These are phyloP conservation scores for Plantago coronopus DNA, from an alignment of 305 asterid species.

Conservation along the genomic window DNA sequence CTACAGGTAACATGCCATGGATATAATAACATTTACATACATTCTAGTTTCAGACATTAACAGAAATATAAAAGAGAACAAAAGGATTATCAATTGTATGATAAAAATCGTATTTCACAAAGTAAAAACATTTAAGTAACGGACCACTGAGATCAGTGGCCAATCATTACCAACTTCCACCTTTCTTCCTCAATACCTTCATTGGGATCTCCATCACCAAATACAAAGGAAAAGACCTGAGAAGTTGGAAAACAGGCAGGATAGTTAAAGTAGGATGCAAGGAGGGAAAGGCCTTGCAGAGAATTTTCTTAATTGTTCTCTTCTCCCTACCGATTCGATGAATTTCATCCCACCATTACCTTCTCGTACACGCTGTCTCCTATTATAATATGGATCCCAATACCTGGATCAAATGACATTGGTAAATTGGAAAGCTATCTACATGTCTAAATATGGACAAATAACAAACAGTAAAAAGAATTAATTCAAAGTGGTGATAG, in stretches of 20 bases:
- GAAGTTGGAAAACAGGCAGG: constrained; percentile 27
- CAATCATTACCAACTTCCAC: constrained; percentile 99
- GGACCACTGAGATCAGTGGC: constrained; percentile 84
- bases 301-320: constrained; percentile 1
- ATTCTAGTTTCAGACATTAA: constrained; percentile 8
- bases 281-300: constrained; percentile 15
- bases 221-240: constrained; percentile 94
- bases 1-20: too few species aligned
- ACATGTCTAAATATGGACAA: constrained; percentile 12
- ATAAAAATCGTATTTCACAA: not conserved
- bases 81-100: not conserved
- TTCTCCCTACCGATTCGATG: constrained; percentile 80
- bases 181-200: constrained; percentile 99
- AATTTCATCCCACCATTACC: constrained; percentile 72
- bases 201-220: constrained; percentile 99
- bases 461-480: constrained; percentile 10
- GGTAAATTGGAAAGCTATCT: constrained; percentile 16
- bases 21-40: too few species aligned
- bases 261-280: constrained; percentile 2
- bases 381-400: constrained; percentile 94
- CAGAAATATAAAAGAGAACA: not conserved
- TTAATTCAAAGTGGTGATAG: constrained; percentile 13
- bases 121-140: constrained; percentile 44
- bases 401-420: constrained; percentile 53
- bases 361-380: constrained; percentile 58